Evolutionary conservation across 1,139 yeast species (phyloP), one percentile per base, ranked within the genome.

Genomic region (Zygoascus sp.): DNA sequence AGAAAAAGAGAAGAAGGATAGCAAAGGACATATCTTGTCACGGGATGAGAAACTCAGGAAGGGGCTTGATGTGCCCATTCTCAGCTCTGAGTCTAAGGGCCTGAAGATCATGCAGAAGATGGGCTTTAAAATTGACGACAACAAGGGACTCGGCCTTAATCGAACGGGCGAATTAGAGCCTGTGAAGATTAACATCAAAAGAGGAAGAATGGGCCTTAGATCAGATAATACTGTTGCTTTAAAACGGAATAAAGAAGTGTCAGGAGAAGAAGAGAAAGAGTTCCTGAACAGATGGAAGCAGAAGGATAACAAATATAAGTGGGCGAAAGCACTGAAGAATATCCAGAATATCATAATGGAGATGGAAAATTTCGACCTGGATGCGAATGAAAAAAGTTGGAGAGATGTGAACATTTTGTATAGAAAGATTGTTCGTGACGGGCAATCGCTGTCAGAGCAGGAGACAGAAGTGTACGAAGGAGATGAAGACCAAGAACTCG

Each of bases 71-170:
- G 34, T 28, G 15, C 34, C 46, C 9, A 21, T 44, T 16, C 32
- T 53, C 11, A 44, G 42, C 21, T 25, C 38, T 25, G 47, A 38
- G 15, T 45, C 48, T 3, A 68, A 72, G 41, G 83, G 81, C 0
- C 63, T 76, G 22, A 54, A 67, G 6, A 77, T 79, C 50, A 77
- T 79, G 83, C 64, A 69, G 52, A 72, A 68, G 55, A 78, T 79
- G 83, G 83, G 83, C 2, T 79, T 70, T 56, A 68, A 66, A 50
- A 11, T 34, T 11, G 7, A 30, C 4, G 58, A 68, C 1, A 81
- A 80, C 9, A 65, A 68, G 10, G 53, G 72, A 0, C 60, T 77
- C 15, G 81, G 81, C 0, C 53, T 51, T 15, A 52, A 56, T 16
- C 54, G 50, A 16, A 32, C 50, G 4, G 48, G 50, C 4, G 19